A percentile compares a stretch with the other conserved stretches of the same genome.
phyloP scores from a whole-genome alignment of 345 rosid species.

The Litchi chinensis region DNA sequence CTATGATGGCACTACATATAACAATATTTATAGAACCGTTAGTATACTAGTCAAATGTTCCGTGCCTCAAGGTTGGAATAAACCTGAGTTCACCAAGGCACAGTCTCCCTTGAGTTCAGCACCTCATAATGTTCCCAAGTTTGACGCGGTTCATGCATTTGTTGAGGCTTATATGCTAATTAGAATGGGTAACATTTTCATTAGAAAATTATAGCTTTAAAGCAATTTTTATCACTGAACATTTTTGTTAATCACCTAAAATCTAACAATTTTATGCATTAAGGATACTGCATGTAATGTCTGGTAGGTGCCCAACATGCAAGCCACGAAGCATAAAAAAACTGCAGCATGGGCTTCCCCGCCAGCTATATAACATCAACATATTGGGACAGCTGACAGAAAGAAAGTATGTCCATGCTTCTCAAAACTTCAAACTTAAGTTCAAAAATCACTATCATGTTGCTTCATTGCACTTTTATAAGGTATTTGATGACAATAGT shows the following conservation, averaged over 20 bases:
- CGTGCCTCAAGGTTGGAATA: background rate
- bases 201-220: background rate
- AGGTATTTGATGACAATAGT: background rate
- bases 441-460: background rate
- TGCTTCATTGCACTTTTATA: background rate
- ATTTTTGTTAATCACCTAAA: background rate
- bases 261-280: background rate
- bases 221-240: background rate
- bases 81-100: background rate
- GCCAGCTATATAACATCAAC: background rate
- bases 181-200: background rate
- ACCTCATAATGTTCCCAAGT: slow-evolving; percentile 7
- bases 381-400: background rate
- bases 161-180: background rate
- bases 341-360: background rate
- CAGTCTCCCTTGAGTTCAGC: background rate
- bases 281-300: background rate
- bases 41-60: too few species aligned
- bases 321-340: background rate
- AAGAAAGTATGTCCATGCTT: background rate
- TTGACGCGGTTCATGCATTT: background rate
- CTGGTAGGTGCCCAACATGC: background rate
- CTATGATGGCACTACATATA: too few species aligned
- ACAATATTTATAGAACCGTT: too few species aligned
- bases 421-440: background rate